Evolutionary conservation across 2,329 filamentous ascomycete species (phyloP).

Genomic region (Colletotrichum liriopes): DNA sequence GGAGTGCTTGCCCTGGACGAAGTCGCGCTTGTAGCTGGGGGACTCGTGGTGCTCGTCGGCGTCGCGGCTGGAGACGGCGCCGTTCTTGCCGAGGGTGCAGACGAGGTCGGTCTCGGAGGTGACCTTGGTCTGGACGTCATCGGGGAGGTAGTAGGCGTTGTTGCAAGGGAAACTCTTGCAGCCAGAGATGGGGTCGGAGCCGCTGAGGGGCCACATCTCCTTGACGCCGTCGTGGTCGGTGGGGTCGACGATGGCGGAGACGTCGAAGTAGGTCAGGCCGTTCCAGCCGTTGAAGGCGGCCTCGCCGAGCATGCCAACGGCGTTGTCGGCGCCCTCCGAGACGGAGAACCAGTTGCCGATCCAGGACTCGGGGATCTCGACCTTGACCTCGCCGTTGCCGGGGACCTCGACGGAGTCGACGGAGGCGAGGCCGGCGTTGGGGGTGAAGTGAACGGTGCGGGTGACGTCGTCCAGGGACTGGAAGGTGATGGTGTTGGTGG

Average conservation of each 20-base stretch:
- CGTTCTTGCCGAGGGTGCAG: conserved; percentile 63
- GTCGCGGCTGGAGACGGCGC: conserved; percentile 45
- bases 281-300: conserved; percentile 64
- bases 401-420: conserved; percentile 59
- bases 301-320: conserved; percentile 68
- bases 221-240: conserved; percentile 67
- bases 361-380: conserved; percentile 62
- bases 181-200: conserved; percentile 61
- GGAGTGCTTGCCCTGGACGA: conserved; percentile 52
- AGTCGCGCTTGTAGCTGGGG: conserved; percentile 50
- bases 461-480: conserved; percentile 68
- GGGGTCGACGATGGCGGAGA: conserved; percentile 71
- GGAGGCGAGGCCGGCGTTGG: conserved; percentile 55
- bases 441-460: conserved; percentile 68
- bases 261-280: conserved; percentile 70
- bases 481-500: conserved; percentile 69
- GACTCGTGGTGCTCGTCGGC: conserved; percentile 36
- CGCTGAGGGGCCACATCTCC: conserved; percentile 64
- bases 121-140: conserved; percentile 71
- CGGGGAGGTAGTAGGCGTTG: conserved; percentile 67
- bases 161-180: conserved; percentile 68
- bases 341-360: conserved; percentile 68
- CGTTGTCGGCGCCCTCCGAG: conserved; percentile 58
- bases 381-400: conserved; percentile 56
- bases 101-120: conserved; percentile 65